Evolutionary conservation across 768 basidiomycete species (phyloP).

Genomic region (Leccinellum luteum): DNA sequence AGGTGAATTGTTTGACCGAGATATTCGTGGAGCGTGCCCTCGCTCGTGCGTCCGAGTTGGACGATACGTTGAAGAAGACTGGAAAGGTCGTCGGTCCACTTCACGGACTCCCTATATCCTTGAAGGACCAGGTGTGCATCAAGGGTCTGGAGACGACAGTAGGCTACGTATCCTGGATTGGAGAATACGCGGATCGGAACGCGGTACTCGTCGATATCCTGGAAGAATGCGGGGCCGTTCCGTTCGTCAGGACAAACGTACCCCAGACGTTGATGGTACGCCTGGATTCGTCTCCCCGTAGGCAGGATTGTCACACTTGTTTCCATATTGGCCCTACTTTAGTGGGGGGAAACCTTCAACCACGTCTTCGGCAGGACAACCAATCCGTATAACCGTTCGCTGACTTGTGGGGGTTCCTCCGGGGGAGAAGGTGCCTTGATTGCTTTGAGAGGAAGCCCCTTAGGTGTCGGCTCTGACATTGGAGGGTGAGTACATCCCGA

Average conservation of each 20-base stretch:
- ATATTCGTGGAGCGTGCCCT: constrained; percentile 77
- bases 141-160: constrained; percentile 69
- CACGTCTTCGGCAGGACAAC: constrained; percentile 73
- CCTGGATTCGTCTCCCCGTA: background rate
- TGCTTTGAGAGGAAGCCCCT: constrained; percentile 41
- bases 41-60: constrained; percentile 60
- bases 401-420: constrained; percentile 78
- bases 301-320: background rate
- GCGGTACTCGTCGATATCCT: constrained; percentile 65
- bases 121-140: constrained; percentile 73
- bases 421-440: constrained; percentile 85
- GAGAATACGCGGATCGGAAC: constrained; percentile 54
- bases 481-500: constrained; percentile 52
- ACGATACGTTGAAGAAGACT: constrained; percentile 56
- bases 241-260: constrained; percentile 72
- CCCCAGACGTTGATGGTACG: constrained; percentile 74
- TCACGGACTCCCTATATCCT: constrained; percentile 71
- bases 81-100: constrained; percentile 69
- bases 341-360: constrained; percentile 82
- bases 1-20: constrained; percentile 83
- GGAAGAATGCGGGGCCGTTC: constrained; percentile 64
- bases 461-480: constrained; percentile 79
- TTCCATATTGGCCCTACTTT: background rate
- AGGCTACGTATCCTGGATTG: constrained; percentile 76
- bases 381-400: constrained; percentile 70